A percentile compares a stretch with the other conserved stretches of the same genome.
Evolutionary conservation across 306 rosid genomes (phyloP).

Genomic region (Acmispon strigosus): DNA sequence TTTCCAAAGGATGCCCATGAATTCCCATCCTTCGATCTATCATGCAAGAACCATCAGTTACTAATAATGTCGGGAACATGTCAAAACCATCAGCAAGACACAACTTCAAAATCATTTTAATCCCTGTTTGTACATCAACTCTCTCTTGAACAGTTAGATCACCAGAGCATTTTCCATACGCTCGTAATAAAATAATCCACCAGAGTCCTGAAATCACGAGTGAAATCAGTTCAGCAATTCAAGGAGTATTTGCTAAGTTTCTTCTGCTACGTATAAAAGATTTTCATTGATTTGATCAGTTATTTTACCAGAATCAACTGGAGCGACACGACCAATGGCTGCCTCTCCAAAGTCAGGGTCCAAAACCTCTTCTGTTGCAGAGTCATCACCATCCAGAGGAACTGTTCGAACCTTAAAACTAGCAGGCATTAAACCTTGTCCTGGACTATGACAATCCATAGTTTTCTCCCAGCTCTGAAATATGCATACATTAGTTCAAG

Average conservation of each 20-base stretch:
- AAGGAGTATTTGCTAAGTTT: not conserved
- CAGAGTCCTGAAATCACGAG: slow-evolving; percentile 54
- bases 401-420: slow-evolving; percentile 82
- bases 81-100: slow-evolving; percentile 93
- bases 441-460: slow-evolving; percentile 89
- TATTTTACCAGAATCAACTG: slow-evolving; percentile 80
- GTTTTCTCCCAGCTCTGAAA: slow-evolving; percentile 96
- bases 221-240: slow-evolving; percentile 11
- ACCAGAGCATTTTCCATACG: slow-evolving; percentile 78
- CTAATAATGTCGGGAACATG: slow-evolving; percentile 84
- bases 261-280: not conserved
- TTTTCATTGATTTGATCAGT: not conserved
- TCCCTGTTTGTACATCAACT: slow-evolving; percentile 90
- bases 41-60: slow-evolving; percentile 90
- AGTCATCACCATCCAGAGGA: slow-evolving; percentile 79
- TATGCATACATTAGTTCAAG: not conserved
- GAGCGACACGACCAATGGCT: slow-evolving; percentile 93
- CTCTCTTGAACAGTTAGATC: slow-evolving; percentile 85
- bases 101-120: slow-evolving; percentile 74
- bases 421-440: slow-evolving; percentile 95
- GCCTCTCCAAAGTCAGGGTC: slow-evolving; percentile 97
- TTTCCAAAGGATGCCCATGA: slow-evolving; percentile 90
- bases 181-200: slow-evolving; percentile 89
- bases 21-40: slow-evolving; percentile 94
- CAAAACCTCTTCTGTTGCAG: slow-evolving; percentile 78